These are phyloP conservation scores for Firmiana major DNA, from an alignment of 345 rosid genomes.

Conservation along the genomic window DNA sequence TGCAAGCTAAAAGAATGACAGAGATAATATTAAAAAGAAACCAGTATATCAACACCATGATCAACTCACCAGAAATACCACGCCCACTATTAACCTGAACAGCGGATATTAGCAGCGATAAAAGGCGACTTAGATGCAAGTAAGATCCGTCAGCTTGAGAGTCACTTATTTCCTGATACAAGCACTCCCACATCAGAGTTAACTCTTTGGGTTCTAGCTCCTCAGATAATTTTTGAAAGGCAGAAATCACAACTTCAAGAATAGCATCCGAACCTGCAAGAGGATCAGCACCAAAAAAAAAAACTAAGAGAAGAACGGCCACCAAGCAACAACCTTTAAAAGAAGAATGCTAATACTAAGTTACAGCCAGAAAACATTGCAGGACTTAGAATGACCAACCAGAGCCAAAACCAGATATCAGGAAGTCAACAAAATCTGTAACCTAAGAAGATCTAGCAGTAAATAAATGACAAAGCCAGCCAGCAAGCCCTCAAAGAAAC, in stretches of 20 bases:
- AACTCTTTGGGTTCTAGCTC: slow-evolving; percentile 52
- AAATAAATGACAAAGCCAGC: neutral
- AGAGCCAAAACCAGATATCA: neutral
- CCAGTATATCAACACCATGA: slow-evolving; percentile 7
- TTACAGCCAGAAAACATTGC: neutral
- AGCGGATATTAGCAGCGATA: slow-evolving; percentile 51
- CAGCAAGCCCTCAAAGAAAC: neutral
- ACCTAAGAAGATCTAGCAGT: neutral
- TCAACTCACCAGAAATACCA: slow-evolving; percentile 52
- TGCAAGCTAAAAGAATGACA: neutral
- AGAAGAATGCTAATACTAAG: neutral
- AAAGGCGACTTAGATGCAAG: slow-evolving; percentile 45
- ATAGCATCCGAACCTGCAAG: slow-evolving; percentile 52
- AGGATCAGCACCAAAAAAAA: neutral
- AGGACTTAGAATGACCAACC: neutral
- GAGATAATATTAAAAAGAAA: slow-evolving; percentile 9
- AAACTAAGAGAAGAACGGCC: neutral
- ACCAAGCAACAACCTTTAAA: neutral
- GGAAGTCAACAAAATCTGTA: neutral
- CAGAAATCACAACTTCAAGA: slow-evolving; percentile 51
- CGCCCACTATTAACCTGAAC: slow-evolving; percentile 42
- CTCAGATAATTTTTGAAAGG: slow-evolving; percentile 58
- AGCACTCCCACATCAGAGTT: slow-evolving; percentile 47
- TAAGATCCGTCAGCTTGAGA: slow-evolving; percentile 26
- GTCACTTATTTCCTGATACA: slow-evolving; percentile 43